phyloP scores from a whole-genome alignment of 352 stramenopile species.

The Phytophthora tubulina region DNA sequence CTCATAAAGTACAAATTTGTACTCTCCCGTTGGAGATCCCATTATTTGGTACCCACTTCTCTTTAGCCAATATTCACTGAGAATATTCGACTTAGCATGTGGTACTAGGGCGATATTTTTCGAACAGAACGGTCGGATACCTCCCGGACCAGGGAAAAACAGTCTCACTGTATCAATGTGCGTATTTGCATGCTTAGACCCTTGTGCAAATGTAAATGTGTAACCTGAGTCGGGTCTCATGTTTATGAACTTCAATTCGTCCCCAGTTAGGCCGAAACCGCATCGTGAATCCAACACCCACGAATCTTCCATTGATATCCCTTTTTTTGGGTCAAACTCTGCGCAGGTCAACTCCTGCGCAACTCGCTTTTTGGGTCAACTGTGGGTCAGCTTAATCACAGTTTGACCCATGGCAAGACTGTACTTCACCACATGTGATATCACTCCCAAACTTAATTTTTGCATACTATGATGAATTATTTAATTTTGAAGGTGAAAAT shows the following conservation, averaged over 20 bases:
- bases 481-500: too few species aligned
- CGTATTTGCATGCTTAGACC: conserved; percentile 9
- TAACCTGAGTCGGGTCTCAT: background rate
- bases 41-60: conserved; percentile 17
- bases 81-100: conserved; percentile 6
- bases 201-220: conserved; percentile 27
- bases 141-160: conserved; percentile 3
- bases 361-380: too few species aligned
- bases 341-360: too few species aligned
- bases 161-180: conserved; percentile 5
- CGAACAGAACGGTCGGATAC: conserved; percentile 5
- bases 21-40: conserved; percentile 6
- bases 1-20: conserved; percentile 17
- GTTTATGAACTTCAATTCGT: background rate
- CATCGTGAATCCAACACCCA: conserved; percentile 7
- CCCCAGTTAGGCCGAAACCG: conserved; percentile 9
- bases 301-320: background rate
- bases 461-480: too few species aligned
- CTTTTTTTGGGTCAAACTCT: too few species aligned
- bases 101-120: conserved; percentile 18
- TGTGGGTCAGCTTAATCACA: too few species aligned
- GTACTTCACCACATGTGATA: too few species aligned
- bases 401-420: too few species aligned
- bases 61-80: background rate
- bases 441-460: too few species aligned